phyloP scores from a whole-genome alignment of 1,284 basidiomycete species.

The Ganoderma boninense region DNA sequence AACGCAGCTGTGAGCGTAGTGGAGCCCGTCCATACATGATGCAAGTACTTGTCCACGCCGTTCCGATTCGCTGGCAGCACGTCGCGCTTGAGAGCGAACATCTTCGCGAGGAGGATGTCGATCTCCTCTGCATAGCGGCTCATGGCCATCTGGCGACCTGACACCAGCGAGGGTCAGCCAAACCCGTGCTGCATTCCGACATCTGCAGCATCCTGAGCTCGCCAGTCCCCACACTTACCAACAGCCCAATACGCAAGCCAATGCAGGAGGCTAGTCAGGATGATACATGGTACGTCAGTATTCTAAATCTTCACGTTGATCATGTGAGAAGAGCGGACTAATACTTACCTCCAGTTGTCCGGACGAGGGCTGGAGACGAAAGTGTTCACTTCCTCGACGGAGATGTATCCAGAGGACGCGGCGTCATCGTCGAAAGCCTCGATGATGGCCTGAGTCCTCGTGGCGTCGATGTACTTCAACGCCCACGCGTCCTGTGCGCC shows the following conservation, averaged over 20 bases:
- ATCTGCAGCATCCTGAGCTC: too few relatives aligned
- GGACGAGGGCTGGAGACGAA: conserved; percentile 11
- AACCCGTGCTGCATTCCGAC: too few relatives aligned
- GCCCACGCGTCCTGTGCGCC: conserved; percentile 32
- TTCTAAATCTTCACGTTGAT: too few relatives aligned
- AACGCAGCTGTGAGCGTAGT: conserved; percentile 10
- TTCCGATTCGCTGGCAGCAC: conserved; percentile 30
- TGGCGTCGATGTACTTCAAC: conserved; percentile 27
- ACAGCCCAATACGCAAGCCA: conserved; percentile 26
- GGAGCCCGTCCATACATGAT: conserved; percentile 10
- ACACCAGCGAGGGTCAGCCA: background rate
- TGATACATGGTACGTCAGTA: background rate
- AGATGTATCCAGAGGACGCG: conserved; percentile 37
- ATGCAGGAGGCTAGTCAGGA: conserved; percentile 14
- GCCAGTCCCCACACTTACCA: background rate
- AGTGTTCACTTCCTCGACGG: conserved; percentile 33
- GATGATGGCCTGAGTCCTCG: conserved; percentile 28
- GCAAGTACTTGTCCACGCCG: conserved; percentile 28
- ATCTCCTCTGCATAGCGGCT: conserved; percentile 33
- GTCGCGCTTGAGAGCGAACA: conserved; percentile 26
- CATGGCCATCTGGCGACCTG: conserved; percentile 34
- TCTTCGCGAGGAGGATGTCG: conserved; percentile 28
- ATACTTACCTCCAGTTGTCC: conserved; percentile 12
- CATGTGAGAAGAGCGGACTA: too few relatives aligned
- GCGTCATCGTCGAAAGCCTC: conserved; percentile 43